These are phyloP conservation scores for Cystobasidium slooffiae DNA, from an alignment of 1,284 basidiomycete genomes.

Conservation along the genomic window DNA sequence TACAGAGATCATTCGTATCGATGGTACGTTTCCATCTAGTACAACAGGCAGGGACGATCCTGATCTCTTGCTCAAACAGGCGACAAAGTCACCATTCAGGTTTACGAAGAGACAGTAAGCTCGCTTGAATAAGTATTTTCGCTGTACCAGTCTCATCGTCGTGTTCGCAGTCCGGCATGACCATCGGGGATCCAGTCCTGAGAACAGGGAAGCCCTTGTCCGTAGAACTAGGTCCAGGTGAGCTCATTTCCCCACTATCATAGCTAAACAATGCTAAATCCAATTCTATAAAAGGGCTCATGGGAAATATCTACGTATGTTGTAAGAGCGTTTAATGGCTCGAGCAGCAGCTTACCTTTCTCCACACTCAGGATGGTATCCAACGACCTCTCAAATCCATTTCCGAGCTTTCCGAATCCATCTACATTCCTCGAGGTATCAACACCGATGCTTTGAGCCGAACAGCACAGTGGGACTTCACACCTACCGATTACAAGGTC, in stretches of 20 bases:
- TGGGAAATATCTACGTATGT: slow-evolving; percentile 93
- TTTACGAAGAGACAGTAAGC: slow-evolving; percentile 99
- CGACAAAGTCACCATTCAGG: slow-evolving; percentile 97
- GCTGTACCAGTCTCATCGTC: neutral
- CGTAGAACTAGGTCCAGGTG: slow-evolving; percentile 95
- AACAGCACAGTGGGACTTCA: slow-evolving; percentile 91
- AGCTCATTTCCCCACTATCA: slow-evolving; percentile 39
- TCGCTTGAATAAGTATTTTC: slow-evolving; percentile 53
- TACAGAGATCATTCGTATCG: slow-evolving; percentile 96
- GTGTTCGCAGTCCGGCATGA: slow-evolving; percentile 61
- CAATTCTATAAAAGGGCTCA: no score
- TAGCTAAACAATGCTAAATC: no score
- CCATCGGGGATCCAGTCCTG: slow-evolving; percentile 95
- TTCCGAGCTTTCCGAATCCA: slow-evolving; percentile 93
- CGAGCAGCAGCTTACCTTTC: slow-evolving; percentile 30
- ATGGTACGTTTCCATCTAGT: slow-evolving; percentile 58
- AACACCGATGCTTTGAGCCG: slow-evolving; percentile 95
- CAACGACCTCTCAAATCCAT: slow-evolving; percentile 92
- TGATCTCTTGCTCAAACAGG: slow-evolving; percentile 51
- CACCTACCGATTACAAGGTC: slow-evolving; percentile 79
- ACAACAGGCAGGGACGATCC: neutral
- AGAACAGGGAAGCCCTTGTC: slow-evolving; percentile 96
- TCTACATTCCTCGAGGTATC: slow-evolving; percentile 98
- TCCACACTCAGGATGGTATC: slow-evolving; percentile 66
- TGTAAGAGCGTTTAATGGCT: neutral